Conservation (phyloP, 1,139 yeast genomes). For the Kodamaea ohmeri region DNA sequence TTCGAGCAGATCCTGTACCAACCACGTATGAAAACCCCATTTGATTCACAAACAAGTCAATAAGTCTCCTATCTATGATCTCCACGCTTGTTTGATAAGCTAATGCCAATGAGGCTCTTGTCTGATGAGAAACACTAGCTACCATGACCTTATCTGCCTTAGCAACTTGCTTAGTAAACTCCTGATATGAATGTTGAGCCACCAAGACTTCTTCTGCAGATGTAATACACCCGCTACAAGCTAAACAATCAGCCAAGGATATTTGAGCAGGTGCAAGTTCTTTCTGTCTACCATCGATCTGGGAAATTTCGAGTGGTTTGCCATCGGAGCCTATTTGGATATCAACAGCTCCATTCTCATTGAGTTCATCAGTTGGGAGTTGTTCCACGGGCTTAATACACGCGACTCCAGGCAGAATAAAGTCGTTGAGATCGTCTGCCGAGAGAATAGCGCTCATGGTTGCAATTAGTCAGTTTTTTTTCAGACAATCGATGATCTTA, state of each 20-base stretch:
- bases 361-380: slow-evolving; percentile 13
- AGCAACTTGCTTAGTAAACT: slow-evolving; percentile 60
- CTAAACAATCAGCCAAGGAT: slow-evolving; percentile 87
- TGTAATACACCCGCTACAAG: slow-evolving; percentile 96
- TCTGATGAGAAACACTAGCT: slow-evolving; percentile 82
- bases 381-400: slow-evolving; percentile 82
- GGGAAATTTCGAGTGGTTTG: slow-evolving; percentile 64
- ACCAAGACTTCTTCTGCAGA: slow-evolving; percentile 93
- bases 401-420: slow-evolving; percentile 90
- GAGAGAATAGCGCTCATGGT: slow-evolving; percentile 83
- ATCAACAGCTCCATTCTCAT: slow-evolving; percentile 46
- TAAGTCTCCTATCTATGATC: slow-evolving; percentile 59
- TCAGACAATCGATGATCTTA: background rate
- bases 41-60: slow-evolving; percentile 53
- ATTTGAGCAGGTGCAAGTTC: slow-evolving; percentile 79
- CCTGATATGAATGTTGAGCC: slow-evolving; percentile 85
- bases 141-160: slow-evolving; percentile 48
- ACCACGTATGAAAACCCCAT: slow-evolving; percentile 75
- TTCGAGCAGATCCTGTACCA: slow-evolving; percentile 82
- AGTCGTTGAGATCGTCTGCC: slow-evolving; percentile 89
- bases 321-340: slow-evolving; percentile 68
- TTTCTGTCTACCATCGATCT: slow-evolving; percentile 49
- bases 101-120: slow-evolving; percentile 75
- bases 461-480: background rate
- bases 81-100: slow-evolving; percentile 57